A percentile compares a stretch with the other conserved stretches of the same genome.
These are phyloP conservation scores for Pyricularia pennisetigena DNA, from an alignment of 2,329 filamentous ascomycete genomes.

Conservation along the genomic window DNA sequence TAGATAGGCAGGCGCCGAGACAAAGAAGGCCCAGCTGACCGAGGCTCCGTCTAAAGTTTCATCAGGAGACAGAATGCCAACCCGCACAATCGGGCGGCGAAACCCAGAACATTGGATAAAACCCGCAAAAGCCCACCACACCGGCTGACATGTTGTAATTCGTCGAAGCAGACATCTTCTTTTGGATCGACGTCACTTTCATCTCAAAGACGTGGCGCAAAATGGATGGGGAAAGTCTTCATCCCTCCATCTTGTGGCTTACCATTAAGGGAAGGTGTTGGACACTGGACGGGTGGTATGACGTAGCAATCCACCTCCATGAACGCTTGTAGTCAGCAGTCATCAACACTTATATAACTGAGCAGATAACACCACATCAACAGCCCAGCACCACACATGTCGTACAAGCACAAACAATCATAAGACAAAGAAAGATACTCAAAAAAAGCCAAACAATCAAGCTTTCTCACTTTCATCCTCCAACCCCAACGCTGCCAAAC, in stretches of 20 bases:
- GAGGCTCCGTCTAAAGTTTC: background rate
- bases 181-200: background rate
- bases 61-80: background rate
- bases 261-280: background rate
- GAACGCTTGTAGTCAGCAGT: background rate
- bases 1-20: too few species aligned
- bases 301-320: background rate
- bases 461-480: background rate
- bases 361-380: background rate
- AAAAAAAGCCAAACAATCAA: background rate
- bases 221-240: background rate
- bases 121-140: background rate
- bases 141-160: background rate
- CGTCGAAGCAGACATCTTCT: background rate
- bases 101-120: background rate
- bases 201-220: background rate
- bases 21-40: too few species aligned
- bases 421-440: background rate
- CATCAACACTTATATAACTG: background rate
- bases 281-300: background rate
- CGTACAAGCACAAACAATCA: background rate
- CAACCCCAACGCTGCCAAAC: background rate
- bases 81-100: background rate
- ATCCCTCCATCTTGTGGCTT: background rate
- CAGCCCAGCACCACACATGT: background rate